Evolutionary conservation across 1,284 basidiomycete genomes (phyloP).

Genomic region (Moesziomyces sp.): DNA sequence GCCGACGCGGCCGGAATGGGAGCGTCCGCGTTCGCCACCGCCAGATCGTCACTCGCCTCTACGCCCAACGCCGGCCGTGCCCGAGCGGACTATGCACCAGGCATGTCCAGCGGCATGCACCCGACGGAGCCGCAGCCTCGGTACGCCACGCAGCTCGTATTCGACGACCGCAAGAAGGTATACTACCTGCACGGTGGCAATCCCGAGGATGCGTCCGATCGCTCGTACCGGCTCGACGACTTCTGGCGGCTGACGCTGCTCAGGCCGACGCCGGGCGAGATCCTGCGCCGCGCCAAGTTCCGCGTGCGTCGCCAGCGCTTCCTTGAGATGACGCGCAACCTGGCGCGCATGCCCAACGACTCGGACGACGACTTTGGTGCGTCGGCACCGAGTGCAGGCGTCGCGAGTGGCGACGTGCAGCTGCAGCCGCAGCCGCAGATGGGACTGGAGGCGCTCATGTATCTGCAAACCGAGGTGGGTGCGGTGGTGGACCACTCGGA

Average conservation of each 20-base stretch:
- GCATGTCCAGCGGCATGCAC: conserved; percentile 4
- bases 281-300: conserved; percentile 65
- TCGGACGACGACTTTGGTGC: conserved; percentile 28
- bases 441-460: conserved; percentile 65
- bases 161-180: conserved; percentile 60
- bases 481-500: conserved; percentile 65
- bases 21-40: not conserved
- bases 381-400: not conserved
- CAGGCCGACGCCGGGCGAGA: conserved; percentile 62
- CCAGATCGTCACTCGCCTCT: conserved; percentile 19
- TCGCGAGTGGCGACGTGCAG: conserved; percentile 10
- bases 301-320: conserved; percentile 65
- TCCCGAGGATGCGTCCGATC: conserved; percentile 44
- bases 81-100: conserved; percentile 6
- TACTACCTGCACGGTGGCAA: conserved; percentile 68
- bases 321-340: conserved; percentile 54
- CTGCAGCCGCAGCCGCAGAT: conserved; percentile 32
- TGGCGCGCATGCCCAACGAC: conserved; percentile 22
- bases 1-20: not conserved
- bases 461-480: conserved; percentile 66
- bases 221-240: conserved; percentile 59
- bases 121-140: conserved; percentile 51
- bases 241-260: conserved; percentile 65
- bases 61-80: not conserved
- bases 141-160: conserved; percentile 65